Base-by-base conservation (phyloP, 2,329 filamentous ascomycete species). In the Diaporthe sp. region DNA sequence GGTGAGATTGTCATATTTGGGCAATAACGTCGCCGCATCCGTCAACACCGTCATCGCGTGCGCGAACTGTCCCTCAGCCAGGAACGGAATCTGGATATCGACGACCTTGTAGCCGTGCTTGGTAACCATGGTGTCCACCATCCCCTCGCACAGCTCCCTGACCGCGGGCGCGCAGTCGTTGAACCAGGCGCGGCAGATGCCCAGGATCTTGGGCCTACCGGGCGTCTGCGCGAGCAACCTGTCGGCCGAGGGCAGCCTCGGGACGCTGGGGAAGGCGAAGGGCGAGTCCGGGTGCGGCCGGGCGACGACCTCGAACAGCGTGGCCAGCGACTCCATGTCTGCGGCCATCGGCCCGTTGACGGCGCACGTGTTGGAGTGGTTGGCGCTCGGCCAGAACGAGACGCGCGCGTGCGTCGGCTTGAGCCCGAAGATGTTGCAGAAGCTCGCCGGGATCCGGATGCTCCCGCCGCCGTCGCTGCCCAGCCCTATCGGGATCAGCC, bases 401-500 rank as follows among this genome's bases (percentile, higher is more conserved):
- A 95, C 85, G 31, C 94, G 91, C 37, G 89, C 88, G 80, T 94
- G 93, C 0, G 90, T 91, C 0, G 94, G 88, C 81, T 96, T 96
- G 53, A 96, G 87, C 0, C 94, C 94, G 81, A 92, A 95, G 9
- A 95, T 85, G 15, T 93, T 93, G 80, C 94, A 95, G 81, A 92
- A 94, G 10, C 89, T 89, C 0, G 92, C 87, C 0, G 94, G 94
- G 46, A 96, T 92, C 1, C 94, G 91, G 77, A 96, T 92, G 68
- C 91, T 94, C 74, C 94, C 94, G 44, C 94, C 94, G 22, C 93
- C 93, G 80, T 95, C 94, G 53, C 90, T 91, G 22, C 94, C 94
- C 17, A 95, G 87, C 0, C 92, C 92, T 74, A 94, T 89, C 0
- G 94, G 94, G 0, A 95, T 87, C 2, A 96, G 87, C 0, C 94